phyloP scores from a whole-genome alignment of 805 yeast genomes.

The Metschnikowia arizonensis region DNA sequence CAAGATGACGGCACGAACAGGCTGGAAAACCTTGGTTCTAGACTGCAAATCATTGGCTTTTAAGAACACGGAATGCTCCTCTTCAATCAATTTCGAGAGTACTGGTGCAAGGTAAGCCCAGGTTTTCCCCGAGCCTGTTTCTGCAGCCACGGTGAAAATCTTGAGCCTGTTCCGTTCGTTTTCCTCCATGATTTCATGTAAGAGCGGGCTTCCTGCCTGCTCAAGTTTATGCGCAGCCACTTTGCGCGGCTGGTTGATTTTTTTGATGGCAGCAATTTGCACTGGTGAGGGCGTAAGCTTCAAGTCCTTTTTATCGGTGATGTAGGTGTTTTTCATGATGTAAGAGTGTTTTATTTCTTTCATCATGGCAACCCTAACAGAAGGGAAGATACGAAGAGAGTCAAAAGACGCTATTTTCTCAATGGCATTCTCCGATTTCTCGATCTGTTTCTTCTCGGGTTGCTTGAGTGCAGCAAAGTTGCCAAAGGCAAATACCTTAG shows the following conservation, averaged over 20 bases:
- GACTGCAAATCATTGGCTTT: slow-evolving; percentile 19
- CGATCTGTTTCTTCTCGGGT: slow-evolving; percentile 16
- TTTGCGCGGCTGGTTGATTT: slow-evolving; percentile 43
- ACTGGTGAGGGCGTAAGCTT: slow-evolving; percentile 67
- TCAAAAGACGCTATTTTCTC: slow-evolving; percentile 58
- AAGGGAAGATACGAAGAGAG: slow-evolving; percentile 63
- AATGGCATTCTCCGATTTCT: slow-evolving; percentile 21
- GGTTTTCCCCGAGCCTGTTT: slow-evolving; percentile 96
- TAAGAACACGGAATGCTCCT: slow-evolving; percentile 35
- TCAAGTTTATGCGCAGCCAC: slow-evolving; percentile 24
- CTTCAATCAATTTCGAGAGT: slow-evolving; percentile 61
- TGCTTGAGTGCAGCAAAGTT: slow-evolving; percentile 22
- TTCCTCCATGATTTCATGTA: slow-evolving; percentile 24
- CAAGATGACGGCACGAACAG: slow-evolving; percentile 66
- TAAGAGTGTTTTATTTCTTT: slow-evolving; percentile 46
- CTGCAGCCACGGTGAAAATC: slow-evolving; percentile 83
- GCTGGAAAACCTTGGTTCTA: slow-evolving; percentile 25
- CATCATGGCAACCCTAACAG: slow-evolving; percentile 57
- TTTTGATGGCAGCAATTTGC: slow-evolving; percentile 70
- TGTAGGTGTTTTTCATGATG: slow-evolving; percentile 31
- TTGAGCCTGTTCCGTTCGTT: slow-evolving; percentile 40
- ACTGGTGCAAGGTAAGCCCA: slow-evolving; percentile 84
- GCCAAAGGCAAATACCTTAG: slow-evolving; percentile 19
- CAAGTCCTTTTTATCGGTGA: slow-evolving; percentile 28
- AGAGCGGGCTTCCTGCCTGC: slow-evolving; percentile 27